Base-by-base conservation (phyloP, 2,329 filamentous ascomycete species). In the Falciphora oryzae region DNA sequence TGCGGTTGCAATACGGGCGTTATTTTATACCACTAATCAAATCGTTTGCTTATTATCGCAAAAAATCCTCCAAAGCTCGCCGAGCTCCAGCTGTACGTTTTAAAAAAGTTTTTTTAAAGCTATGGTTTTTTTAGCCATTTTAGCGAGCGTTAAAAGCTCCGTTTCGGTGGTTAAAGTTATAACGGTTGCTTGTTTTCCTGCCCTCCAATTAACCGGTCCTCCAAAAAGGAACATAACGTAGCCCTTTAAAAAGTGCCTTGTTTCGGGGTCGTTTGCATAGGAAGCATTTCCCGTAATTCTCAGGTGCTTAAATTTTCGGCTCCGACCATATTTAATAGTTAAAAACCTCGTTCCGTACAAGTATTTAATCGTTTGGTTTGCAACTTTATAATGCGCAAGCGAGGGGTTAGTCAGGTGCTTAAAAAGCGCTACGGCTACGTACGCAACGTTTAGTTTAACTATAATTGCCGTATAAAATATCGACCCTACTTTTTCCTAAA, bases 141-240 rank as follows among this genome's bases (percentile, higher is more conserved):
- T 50, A 50, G 44, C 10, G 44, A 59, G 29, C 27, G 60, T 53
- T 13, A 65, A 31, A 22, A 65, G n/a, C 31, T 63, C 59, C 10
- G 64, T 60, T 53, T 65, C 50, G 50, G 64, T 59, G 53, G 64
- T 65, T 16, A 44, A 62, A 16, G 60, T 65, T 27, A 60, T 65
- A 28, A 63, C 60, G 7, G 59, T 65, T 10, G 62, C 64, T 59
- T 65, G 60, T 50, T 63, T 65, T 14, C 62, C 62, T 27, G 60
- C 60, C 27, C 64, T 62, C 60, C 38, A 65, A 25, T 35, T 27
- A n/a, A 65, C 27, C 32, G 62, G 35, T 31, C 64, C 53, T 29
- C n/a, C 35, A 63, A 63, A 65, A 3, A 65, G 44, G 44, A 50
- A 50, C 44, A 50, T 22, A 22, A 50, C 22, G 44, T 50, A 50